Conservation (phyloP, 2,329 filamentous ascomycete genomes). For the Aspergillus sergii region DNA sequence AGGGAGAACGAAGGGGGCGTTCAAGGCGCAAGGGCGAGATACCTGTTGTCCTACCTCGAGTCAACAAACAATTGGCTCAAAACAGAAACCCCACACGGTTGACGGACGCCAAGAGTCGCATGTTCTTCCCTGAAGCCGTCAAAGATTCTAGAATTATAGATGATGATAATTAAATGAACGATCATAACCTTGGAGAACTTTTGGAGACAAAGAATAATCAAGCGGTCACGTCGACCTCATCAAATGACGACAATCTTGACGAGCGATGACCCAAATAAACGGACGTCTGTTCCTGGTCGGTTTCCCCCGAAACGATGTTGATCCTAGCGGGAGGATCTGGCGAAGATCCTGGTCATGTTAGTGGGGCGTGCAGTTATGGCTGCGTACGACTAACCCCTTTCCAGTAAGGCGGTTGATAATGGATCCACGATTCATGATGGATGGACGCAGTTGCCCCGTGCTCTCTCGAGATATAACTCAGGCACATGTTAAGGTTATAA, state of each 20-base stretch:
- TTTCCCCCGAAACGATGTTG: neutral
- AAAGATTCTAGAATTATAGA: neutral
- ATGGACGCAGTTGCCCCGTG: neutral
- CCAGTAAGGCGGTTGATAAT: neutral
- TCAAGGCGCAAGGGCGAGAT: neutral
- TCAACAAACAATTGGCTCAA: constrained; percentile 1
- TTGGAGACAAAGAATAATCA: neutral
- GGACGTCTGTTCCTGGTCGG: neutral
- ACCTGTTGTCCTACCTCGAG: neutral
- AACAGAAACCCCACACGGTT: neutral
- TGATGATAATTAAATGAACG: neutral
- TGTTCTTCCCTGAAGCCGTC: neutral
- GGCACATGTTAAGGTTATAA: too few species aligned
- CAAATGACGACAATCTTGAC: neutral
- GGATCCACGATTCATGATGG: too few species aligned
- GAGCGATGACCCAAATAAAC: neutral
- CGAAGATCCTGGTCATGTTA: neutral
- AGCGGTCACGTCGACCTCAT: neutral
- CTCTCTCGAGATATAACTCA: neutral
- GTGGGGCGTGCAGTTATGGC: neutral
- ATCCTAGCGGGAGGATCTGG: neutral
- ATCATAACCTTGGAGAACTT: neutral
- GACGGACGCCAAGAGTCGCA: neutral
- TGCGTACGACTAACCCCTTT: neutral
- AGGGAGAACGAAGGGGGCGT: neutral